A percentile compares a stretch with the other conserved stretches of the same genome.
phyloP scores from a whole-genome alignment of 495 filamentous ascomycete genomes.

The Aspergillus mulundensis region DNA sequence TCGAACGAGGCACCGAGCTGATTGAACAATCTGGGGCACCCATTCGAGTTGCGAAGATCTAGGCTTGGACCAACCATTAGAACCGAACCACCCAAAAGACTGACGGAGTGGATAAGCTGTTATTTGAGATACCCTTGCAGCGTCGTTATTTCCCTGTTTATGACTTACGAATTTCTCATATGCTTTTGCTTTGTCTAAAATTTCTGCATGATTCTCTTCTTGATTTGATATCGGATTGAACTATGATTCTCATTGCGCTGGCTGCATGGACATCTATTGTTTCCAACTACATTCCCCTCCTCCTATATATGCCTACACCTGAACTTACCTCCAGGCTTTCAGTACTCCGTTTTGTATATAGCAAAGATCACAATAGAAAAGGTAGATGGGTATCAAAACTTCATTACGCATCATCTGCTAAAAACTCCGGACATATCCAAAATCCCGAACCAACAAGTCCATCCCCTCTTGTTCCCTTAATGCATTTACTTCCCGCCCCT shows the following conservation, averaged over 20 bases:
- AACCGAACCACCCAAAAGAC: background rate
- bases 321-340: background rate
- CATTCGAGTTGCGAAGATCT: constrained; percentile 28
- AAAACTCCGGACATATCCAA: no score
- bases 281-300: background rate
- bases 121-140: constrained; percentile 37
- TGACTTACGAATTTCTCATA: constrained; percentile 15
- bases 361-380: background rate
- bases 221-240: background rate
- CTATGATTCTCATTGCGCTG: constrained; percentile 11
- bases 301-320: background rate
- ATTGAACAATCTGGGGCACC: constrained; percentile 46
- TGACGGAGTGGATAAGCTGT: constrained; percentile 24
- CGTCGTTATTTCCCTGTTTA: constrained; percentile 14
- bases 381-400: background rate
- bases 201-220: constrained; percentile 2
- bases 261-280: constrained; percentile 6
- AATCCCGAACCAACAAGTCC: background rate
- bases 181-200: constrained; percentile 12
- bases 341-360: background rate
- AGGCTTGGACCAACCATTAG: background rate
- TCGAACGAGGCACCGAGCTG: constrained; percentile 37
- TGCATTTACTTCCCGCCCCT: constrained; percentile 1
- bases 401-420: background rate
- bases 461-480: background rate